Evolutionary conservation across 2,329 filamentous ascomycete genomes (phyloP), one percentile per base, ranked within the genome.

Genomic region (Penicillium sp.): DNA sequence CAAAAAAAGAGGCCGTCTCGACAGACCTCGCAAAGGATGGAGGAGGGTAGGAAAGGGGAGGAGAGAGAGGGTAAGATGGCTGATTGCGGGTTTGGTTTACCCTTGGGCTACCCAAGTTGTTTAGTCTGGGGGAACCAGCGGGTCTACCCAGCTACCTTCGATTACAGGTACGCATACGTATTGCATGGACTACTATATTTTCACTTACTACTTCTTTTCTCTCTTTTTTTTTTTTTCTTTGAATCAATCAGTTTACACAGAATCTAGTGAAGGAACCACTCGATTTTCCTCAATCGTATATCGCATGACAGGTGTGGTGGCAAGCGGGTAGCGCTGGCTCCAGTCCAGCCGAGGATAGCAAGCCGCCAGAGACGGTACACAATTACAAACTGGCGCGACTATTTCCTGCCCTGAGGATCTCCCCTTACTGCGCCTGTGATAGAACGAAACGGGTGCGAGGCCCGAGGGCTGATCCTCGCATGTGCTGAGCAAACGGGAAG

Each of bases 101-200:
- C 33, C 6, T 18, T 18, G 33, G 33, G n/a, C n/a, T n/a, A n/a
- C n/a, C n/a, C 24, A 28, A 28, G 40, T 56, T 54, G 46, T 45
- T 62, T 59, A 59, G 60, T 62, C 60, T 62, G 60, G 60, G 60
- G 58, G 52, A 56, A 48, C 50, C 39, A 49, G 59, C 58, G 60
- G 60, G 58, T 62, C 58, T 53, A 28, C 24, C 42, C 16, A 29
- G 37, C 21, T 8, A 37, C 11, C n/a, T 4, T 33, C 29, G 39
- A 37, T 50, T 45, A 40, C 43, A 53, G 45, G 36, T 28, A n/a
- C n/a, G n/a, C n/a, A n/a, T n/a, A n/a, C n/a, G n/a, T n/a, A n/a
- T n/a, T n/a, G n/a, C n/a, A n/a, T n/a, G n/a, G n/a, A n/a, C n/a
- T n/a, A n/a, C n/a, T n/a, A n/a, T n/a, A n/a, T n/a, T n/a, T n/a